Evolutionary conservation across 306 rosid genomes (phyloP).

Genomic region (Urtica urens): DNA sequence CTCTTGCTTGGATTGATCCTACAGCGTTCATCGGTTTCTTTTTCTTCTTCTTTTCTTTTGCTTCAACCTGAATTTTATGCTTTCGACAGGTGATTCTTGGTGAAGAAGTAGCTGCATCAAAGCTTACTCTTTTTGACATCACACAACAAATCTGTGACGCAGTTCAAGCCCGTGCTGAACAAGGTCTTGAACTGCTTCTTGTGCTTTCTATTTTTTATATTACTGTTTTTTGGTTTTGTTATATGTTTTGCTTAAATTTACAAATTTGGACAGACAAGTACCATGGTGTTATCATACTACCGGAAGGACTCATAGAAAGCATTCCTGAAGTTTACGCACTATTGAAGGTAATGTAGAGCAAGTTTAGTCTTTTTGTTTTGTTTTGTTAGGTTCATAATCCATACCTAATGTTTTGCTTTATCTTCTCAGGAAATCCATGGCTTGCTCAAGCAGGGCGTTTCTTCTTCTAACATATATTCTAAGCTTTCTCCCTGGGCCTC

Average conservation of each 20-base stretch:
- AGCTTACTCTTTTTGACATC: slow-evolving; percentile 83
- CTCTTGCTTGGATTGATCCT: slow-evolving; percentile 1
- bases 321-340: slow-evolving; percentile 97
- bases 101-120: slow-evolving; percentile 93
- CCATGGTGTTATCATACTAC: slow-evolving; percentile 88
- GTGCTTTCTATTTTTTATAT: slow-evolving; percentile 6
- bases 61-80: neutral
- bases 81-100: slow-evolving; percentile 80
- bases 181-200: slow-evolving; percentile 44
- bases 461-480: slow-evolving; percentile 50
- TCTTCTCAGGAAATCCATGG: slow-evolving; percentile 79
- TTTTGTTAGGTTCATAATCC: neutral
- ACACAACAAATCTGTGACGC: slow-evolving; percentile 81
- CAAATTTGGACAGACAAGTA: slow-evolving; percentile 56
- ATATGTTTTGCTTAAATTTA: no score
- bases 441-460: slow-evolving; percentile 66
- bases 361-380: neutral
- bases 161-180: slow-evolving; percentile 80
- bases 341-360: slow-evolving; percentile 48
- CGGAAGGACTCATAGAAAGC: slow-evolving; percentile 97
- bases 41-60: neutral
- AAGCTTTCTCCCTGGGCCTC: slow-evolving; percentile 99
- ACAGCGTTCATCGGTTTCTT: neutral
- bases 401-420: slow-evolving; percentile 4
- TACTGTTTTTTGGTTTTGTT: slow-evolving; percentile 3